A percentile compares a stretch with the other conserved stretches of the same genome.
phyloP scores from a whole-genome alignment of 2,329 filamentous ascomycete genomes.

The Coleophoma crateriformis region DNA sequence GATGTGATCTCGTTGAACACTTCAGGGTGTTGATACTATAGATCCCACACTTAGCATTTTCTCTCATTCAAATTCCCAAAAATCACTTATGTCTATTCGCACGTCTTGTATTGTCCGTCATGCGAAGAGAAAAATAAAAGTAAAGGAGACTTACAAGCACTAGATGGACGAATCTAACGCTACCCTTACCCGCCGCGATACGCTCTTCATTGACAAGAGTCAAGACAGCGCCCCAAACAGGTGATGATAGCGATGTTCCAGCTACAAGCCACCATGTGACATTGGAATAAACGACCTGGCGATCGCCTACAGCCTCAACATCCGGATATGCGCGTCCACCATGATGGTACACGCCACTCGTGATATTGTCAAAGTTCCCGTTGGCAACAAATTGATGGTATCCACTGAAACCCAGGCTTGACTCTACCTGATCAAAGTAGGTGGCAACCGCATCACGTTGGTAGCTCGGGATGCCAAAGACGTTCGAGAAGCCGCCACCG shows the following conservation, averaged over 20 bases:
- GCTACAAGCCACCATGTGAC: slow-evolving; percentile 27
- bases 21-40: slow-evolving; percentile 16
- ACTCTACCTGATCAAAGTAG: slow-evolving; percentile 29
- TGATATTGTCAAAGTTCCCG: slow-evolving; percentile 12
- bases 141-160: slow-evolving; percentile 20
- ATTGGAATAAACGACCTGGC: slow-evolving; percentile 19
- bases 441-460: slow-evolving; percentile 31
- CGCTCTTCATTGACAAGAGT: slow-evolving; percentile 37
- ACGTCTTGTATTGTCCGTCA: too few relatives aligned
- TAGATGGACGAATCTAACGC: slow-evolving; percentile 39
- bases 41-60: slow-evolving; percentile 13
- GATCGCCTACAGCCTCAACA: slow-evolving; percentile 31
- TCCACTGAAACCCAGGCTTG: slow-evolving; percentile 25
- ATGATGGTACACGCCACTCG: slow-evolving; percentile 31
- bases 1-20: slow-evolving; percentile 27
- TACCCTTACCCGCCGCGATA: slow-evolving; percentile 30
- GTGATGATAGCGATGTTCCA: slow-evolving; percentile 38
- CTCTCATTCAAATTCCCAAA: background rate
- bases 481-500: slow-evolving; percentile 35
- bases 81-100: slow-evolving; percentile 1
- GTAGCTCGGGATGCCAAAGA: slow-evolving; percentile 32
- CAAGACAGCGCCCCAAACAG: slow-evolving; percentile 34
- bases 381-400: slow-evolving; percentile 28
- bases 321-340: slow-evolving; percentile 37
- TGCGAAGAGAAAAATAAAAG: background rate